Conservation (phyloP, 768 basidiomycete species). For the Obba rivulosa region DNA sequence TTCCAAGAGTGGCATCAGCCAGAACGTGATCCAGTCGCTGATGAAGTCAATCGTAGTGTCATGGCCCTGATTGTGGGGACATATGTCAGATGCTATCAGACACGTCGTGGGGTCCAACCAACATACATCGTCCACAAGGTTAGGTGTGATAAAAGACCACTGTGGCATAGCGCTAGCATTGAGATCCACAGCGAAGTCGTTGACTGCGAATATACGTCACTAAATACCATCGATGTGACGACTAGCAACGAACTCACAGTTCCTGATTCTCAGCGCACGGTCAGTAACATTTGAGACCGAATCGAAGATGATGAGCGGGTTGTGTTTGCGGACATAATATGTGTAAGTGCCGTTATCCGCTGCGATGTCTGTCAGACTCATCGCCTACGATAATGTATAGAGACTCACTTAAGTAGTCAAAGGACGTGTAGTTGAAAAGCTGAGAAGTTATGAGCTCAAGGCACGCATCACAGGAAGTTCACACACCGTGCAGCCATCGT, state of each 20-base stretch:
- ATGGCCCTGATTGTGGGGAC: constrained; percentile 31
- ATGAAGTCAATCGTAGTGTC: constrained; percentile 51
- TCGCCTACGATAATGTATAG: constrained; percentile 5
- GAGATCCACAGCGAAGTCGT: constrained; percentile 54
- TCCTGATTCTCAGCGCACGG: constrained; percentile 43
- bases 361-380: not conserved
- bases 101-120: too few species aligned
- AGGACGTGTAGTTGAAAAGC: constrained; percentile 33
- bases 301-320: constrained; percentile 47
- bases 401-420: constrained; percentile 33
- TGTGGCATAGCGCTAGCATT: constrained; percentile 46
- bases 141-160: constrained; percentile 61
- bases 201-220: constrained; percentile 25
- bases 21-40: constrained; percentile 41
- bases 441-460: constrained; percentile 1
- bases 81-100: not conserved
- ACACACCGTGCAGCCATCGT: constrained; percentile 34
- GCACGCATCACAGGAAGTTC: not conserved
- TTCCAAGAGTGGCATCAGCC: constrained; percentile 45
- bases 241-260: constrained; percentile 26
- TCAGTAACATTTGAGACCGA: constrained; percentile 37
- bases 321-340: constrained; percentile 55
- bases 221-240: too few species aligned
- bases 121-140: constrained; percentile 45
- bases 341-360: constrained; percentile 27